Base-by-base conservation (phyloP, 768 basidiomycete genomes). In the Phaeotremella fagi region DNA sequence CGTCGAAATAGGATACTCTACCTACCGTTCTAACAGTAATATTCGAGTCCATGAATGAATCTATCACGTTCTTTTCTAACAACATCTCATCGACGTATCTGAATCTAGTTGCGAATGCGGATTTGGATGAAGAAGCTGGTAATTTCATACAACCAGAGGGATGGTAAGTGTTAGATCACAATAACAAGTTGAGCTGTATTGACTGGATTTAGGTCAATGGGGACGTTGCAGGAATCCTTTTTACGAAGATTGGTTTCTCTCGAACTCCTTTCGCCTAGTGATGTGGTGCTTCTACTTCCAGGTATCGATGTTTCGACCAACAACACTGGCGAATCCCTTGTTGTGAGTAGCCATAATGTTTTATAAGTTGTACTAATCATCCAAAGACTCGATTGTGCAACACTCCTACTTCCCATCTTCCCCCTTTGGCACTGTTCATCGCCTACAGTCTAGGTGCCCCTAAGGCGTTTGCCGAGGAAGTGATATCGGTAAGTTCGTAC, bases 51-150 rank as follows among this genome's bases (percentile, higher is more conserved):
- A 31, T 28, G 29, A 48, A 48, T 26, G 46, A 22, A 22, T n/a
- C 18, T 15, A 48, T 48, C 6, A 29, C 29, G 6, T 7, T 29
- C 7, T 48, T 28, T 29, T 28, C 25, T 31, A n/a, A 14, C 14
- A 20, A 9, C 27, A 23, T 48, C 4, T 48, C 46, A 12, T 9
- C 46, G 15, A 35, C 46, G 20, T 48, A 31, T 27, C 45, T 37
- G 48, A 52, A 5, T 43, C 55, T 52, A 24, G 37, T 52, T n/a
- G 50, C 52, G 20, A 14, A 35, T 4, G 44, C 56, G 2, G 65
- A 64, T 44, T 33, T 42, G n/a, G 64, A 61, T 6, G 64, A 66
- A 4, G 62, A 70, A 2, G 50, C 50, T 0, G 57, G 59, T 22
- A 43, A 49, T 1, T 61, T 57, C 46, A 43, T 42, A 4, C 48